Conservation (phyloP, 2,329 filamentous ascomycete species). For the Hypoxylon sp. region DNA sequence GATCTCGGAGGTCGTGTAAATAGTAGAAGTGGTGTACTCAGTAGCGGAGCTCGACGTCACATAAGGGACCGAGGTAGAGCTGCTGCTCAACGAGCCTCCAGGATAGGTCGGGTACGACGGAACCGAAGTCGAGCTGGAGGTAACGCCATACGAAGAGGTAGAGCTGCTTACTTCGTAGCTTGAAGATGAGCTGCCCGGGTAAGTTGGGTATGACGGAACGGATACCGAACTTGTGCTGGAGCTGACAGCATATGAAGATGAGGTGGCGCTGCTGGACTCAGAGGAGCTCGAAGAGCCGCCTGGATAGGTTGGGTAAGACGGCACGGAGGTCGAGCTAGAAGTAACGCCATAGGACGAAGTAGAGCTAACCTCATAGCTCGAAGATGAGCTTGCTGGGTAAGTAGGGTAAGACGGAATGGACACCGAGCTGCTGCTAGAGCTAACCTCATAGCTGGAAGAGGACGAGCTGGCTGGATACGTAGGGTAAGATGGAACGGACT, state of each 20-base stretch:
- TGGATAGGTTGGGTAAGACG: neutral
- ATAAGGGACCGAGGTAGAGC: constrained; percentile 2
- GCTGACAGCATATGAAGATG: constrained; percentile 2
- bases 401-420: constrained; percentile 12
- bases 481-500: constrained; percentile 18
- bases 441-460: neutral
- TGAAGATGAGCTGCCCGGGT: constrained; percentile 7
- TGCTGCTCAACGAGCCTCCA: constrained; percentile 4
- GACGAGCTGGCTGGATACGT: constrained; percentile 11
- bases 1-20: constrained; percentile 35
- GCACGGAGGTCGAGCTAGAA: neutral
- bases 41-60: constrained; percentile 22
- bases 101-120: constrained; percentile 14
- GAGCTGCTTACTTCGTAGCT: constrained; percentile 2
- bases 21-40: constrained; percentile 38
- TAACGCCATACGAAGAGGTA: neutral
- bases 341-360: neutral
- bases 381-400: constrained; percentile 12
- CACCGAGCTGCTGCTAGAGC: neutral
- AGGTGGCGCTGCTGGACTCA: constrained; percentile 22
- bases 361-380: constrained; percentile 8
- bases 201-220: constrained; percentile 20
- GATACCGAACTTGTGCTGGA: constrained; percentile 10
- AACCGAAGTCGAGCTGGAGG: constrained; percentile 7
- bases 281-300: constrained; percentile 1